Conservation (phyloP, 2,329 filamentous ascomycete genomes). For the Thermothelomyces thermophilus region DNA sequence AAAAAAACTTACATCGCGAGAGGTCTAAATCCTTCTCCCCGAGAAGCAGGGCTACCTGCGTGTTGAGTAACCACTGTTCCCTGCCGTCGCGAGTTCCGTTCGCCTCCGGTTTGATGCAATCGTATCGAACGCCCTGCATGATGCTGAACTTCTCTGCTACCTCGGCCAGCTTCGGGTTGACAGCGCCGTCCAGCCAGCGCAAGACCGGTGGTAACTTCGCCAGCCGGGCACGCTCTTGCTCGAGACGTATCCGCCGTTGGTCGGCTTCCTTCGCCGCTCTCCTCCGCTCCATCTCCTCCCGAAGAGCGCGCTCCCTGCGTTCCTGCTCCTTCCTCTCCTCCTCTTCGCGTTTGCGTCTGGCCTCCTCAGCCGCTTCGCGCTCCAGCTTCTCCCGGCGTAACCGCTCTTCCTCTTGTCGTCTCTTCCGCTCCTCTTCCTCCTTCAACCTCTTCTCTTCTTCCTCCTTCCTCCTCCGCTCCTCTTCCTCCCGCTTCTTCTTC, state of each 20-base stretch:
- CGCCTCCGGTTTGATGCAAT: slow-evolving; percentile 51
- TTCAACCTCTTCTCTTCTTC: slow-evolving; percentile 25
- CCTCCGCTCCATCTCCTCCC: slow-evolving; percentile 41
- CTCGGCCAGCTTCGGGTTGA: slow-evolving; percentile 44
- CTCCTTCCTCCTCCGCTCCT: slow-evolving; percentile 27
- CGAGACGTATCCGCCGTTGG: slow-evolving; percentile 43
- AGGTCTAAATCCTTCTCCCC: slow-evolving; percentile 58
- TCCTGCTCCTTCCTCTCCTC: slow-evolving; percentile 45
- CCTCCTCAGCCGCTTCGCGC: slow-evolving; percentile 32
- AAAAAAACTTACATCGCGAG: slow-evolving; percentile 46
- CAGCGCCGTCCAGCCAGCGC: slow-evolving; percentile 51
- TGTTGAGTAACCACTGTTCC: slow-evolving; percentile 61
- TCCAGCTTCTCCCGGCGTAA: slow-evolving; percentile 27
- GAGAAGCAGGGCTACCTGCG: slow-evolving; percentile 55
- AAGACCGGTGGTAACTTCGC: slow-evolving; percentile 54
- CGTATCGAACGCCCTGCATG: slow-evolving; percentile 56
- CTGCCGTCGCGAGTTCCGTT: slow-evolving; percentile 50
- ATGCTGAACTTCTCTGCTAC: slow-evolving; percentile 49
- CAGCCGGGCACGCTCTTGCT: slow-evolving; percentile 49
- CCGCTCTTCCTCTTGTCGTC: slow-evolving; percentile 32
- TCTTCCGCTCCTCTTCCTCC: slow-evolving; percentile 29
- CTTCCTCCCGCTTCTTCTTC: slow-evolving; percentile 27
- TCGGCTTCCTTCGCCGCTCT: slow-evolving; percentile 45
- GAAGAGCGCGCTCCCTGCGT: slow-evolving; percentile 45
- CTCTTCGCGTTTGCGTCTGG: slow-evolving; percentile 40